phyloP scores from a whole-genome alignment of 139 green algal genomes.

The Klebsormidium nitens region DNA sequence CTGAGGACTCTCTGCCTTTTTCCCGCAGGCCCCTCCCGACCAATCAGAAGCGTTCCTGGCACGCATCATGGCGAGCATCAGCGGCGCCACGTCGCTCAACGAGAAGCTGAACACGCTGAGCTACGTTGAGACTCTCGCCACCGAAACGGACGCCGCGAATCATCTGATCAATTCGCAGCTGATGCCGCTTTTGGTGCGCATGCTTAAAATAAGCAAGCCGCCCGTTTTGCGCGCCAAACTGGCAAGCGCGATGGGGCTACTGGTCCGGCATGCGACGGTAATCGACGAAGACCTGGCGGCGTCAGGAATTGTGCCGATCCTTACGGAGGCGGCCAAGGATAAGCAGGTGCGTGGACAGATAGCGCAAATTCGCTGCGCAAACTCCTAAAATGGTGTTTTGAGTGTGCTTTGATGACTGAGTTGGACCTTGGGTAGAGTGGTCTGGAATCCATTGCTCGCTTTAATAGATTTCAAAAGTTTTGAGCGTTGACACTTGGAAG shows the following conservation, averaged over 20 bases:
- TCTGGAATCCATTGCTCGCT: no score
- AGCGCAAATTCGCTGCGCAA: no score
- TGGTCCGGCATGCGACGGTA: slow-evolving; percentile 84
- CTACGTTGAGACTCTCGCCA: slow-evolving; percentile 86
- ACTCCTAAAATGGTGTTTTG: no score
- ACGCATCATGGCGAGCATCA: slow-evolving; percentile 53
- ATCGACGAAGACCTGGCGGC: slow-evolving; percentile 64
- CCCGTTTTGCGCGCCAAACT: slow-evolving; percentile 56
- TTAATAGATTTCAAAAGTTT: no score
- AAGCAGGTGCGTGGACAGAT: slow-evolving; percentile 49
- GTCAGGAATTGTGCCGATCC: slow-evolving; percentile 62
- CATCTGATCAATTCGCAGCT: slow-evolving; percentile 79
- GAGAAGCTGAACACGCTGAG: slow-evolving; percentile 77
- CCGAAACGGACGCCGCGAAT: slow-evolving; percentile 68
- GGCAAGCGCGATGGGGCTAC: slow-evolving; percentile 54
- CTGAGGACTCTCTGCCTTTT: no score
- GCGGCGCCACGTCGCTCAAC: slow-evolving; percentile 56
- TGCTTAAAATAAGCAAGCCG: slow-evolving; percentile 51
- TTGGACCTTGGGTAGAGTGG: no score
- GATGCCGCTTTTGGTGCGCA: slow-evolving; percentile 65
- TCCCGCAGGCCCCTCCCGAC: no score
- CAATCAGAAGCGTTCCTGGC: slow-evolving; percentile 45
- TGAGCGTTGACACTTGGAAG: no score
- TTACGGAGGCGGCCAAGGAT: slow-evolving; percentile 68
- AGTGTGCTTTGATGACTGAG: no score